A percentile compares a stretch with the other conserved stretches of the same genome.
Evolutionary conservation across 495 filamentous ascomycete genomes (phyloP).

Genomic region (Penicillium pancosmium): DNA sequence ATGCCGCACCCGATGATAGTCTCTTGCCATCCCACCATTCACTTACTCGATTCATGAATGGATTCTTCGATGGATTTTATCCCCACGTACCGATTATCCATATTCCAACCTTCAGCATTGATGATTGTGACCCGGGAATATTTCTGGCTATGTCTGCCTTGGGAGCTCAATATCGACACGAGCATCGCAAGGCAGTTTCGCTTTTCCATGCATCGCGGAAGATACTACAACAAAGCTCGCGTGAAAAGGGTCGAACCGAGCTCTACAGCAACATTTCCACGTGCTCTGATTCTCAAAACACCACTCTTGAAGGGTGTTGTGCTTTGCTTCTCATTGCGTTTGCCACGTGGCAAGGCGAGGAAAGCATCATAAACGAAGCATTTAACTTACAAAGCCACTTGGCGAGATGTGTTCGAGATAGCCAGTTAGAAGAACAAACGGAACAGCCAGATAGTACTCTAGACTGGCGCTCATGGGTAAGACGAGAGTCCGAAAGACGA

Average conservation of each 20-base stretch:
- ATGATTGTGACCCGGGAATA: constrained; percentile 22
- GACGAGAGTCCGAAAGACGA: constrained; percentile 32
- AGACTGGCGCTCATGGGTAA: constrained; percentile 27
- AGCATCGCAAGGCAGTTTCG: constrained; percentile 17
- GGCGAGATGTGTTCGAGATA: constrained; percentile 17
- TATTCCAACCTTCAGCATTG: constrained; percentile 26
- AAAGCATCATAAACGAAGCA: constrained; percentile 15
- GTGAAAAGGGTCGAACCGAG: not conserved
- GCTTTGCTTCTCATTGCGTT: constrained; percentile 17
- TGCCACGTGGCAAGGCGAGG: constrained; percentile 25
- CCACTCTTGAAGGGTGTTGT: constrained; percentile 10
- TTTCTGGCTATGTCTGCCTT: constrained; percentile 30
- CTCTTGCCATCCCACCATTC: constrained; percentile 18
- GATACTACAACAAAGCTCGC: constrained; percentile 2
- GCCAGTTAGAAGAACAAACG: constrained; percentile 12
- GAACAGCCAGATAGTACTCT: not conserved
- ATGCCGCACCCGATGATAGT: not conserved
- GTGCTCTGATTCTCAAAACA: not conserved
- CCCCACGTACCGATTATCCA: constrained; percentile 33
- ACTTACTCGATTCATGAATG: constrained; percentile 25
- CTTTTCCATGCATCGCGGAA: constrained; percentile 17
- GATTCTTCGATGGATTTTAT: constrained; percentile 27
- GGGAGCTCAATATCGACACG: constrained; percentile 27
- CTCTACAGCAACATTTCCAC: not conserved
- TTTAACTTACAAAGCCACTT: constrained; percentile 22